A percentile compares a stretch with the other conserved stretches of the same genome.
phyloP scores from a whole-genome alignment of 306 rosid genomes.

The Casuarina equisetifolia region DNA sequence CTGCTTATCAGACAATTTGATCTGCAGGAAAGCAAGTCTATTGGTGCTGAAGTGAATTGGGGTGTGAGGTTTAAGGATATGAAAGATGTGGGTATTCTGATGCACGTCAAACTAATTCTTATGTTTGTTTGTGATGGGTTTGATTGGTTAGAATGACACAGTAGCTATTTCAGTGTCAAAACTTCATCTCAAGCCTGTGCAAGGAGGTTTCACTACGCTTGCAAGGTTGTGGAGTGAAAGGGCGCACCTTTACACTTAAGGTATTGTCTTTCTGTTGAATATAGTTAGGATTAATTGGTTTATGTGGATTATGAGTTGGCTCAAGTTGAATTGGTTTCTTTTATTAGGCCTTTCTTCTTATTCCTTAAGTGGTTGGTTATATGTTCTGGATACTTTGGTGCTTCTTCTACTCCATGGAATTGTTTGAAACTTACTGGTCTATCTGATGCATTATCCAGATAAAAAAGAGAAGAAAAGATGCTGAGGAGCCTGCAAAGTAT shows the following conservation, averaged over 20 bases:
- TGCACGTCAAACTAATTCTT: constrained; percentile 20
- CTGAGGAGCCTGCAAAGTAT: constrained; percentile 80
- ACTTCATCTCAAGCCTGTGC: constrained; percentile 73
- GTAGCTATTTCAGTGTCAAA: constrained; percentile 56
- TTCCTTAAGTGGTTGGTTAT: constrained; percentile 11
- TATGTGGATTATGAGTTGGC: not conserved
- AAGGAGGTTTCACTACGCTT: constrained; percentile 86
- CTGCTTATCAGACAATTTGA: constrained; percentile 17
- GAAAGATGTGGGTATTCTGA: constrained; percentile 66
- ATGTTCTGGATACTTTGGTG: constrained; percentile 7
- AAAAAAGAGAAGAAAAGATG: constrained; percentile 78
- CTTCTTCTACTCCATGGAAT: constrained; percentile 21
- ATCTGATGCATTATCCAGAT: constrained; percentile 46
- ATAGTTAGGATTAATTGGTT: constrained; percentile 20
- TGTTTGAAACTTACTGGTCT: constrained; percentile 14
- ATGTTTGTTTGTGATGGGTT: constrained; percentile 13
- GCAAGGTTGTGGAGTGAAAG: constrained; percentile 74
- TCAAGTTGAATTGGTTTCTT: constrained; percentile 15
- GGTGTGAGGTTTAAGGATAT: constrained; percentile 86
- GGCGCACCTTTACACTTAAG: constrained; percentile 88
- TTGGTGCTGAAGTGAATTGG: constrained; percentile 99
- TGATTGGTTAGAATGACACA: constrained; percentile 39
- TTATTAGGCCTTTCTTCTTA: constrained; percentile 13
- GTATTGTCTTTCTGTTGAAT: constrained; percentile 37
- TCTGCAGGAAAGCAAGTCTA: constrained; percentile 80